These are phyloP conservation scores for Ophiocordyceps robertsii DNA, from an alignment of 2,329 filamentous ascomycete genomes.

Conservation along the genomic window DNA sequence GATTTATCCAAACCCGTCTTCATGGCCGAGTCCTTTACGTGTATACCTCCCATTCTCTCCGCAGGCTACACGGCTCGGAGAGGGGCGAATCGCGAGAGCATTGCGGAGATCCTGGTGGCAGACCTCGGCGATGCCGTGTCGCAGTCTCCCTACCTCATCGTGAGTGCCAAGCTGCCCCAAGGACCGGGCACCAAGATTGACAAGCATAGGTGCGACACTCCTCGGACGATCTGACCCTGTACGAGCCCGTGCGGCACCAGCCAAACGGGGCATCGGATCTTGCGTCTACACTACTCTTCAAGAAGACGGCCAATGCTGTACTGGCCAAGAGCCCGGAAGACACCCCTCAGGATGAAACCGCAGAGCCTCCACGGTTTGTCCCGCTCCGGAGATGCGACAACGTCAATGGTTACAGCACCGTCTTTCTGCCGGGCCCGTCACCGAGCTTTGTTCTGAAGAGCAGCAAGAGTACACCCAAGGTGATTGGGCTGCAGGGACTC, in stretches of 20 bases:
- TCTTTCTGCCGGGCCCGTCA: constrained; percentile 70
- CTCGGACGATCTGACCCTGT: constrained; percentile 74
- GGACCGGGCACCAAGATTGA: neutral
- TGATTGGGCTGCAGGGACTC: constrained; percentile 58
- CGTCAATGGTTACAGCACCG: constrained; percentile 64
- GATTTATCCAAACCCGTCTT: constrained; percentile 60
- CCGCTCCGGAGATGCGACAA: constrained; percentile 47
- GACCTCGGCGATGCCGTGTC: constrained; percentile 67
- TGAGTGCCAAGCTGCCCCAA: constrained; percentile 26
- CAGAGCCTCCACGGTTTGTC: constrained; percentile 30
- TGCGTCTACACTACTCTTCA: constrained; percentile 52
- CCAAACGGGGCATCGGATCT: constrained; percentile 25
- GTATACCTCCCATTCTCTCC: constrained; percentile 64
- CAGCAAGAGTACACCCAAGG: constrained; percentile 59
- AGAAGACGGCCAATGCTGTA: constrained; percentile 57
- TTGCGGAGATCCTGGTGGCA: constrained; percentile 71
- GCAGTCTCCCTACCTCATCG: constrained; percentile 67
- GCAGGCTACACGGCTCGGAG: constrained; percentile 56
- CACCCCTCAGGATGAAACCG: constrained; percentile 34
- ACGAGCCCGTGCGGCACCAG: constrained; percentile 57
- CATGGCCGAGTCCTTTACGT: constrained; percentile 61
- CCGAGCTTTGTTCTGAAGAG: constrained; percentile 76
- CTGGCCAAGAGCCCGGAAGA: constrained; percentile 45
- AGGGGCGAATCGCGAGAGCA: constrained; percentile 54
- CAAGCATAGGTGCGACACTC: constrained; percentile 53